Base-by-base conservation (phyloP, 345 rosid species). In the Heritiera fomes region DNA sequence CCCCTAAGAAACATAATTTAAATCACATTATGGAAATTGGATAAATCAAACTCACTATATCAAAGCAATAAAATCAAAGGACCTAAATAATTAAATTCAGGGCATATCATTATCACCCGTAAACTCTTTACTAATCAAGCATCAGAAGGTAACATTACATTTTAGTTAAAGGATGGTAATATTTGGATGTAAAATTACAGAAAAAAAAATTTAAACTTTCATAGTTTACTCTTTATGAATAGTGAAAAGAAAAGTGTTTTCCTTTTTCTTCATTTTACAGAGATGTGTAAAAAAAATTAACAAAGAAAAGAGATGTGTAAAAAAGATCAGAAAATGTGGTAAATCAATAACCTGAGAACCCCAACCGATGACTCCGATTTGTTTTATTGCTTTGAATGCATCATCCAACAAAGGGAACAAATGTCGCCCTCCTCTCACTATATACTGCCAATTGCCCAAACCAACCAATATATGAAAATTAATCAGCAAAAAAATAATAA, bases 291-390 rank as follows among this genome's bases (percentile, higher is more conserved):
- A 63, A 43, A 43, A 49, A 14, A 13, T 12, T 50, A 15, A 34
- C 7, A 32, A 11, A 23, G 28, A 23, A 23, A 23, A 45, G 15
- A 23, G 11, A 69, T 4, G 18, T n/a, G 32, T 2, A 15, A 63
- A 63, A 43, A 43, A 49, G 4, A 46, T 15, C 2, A 70, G 20
- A 13, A 55, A 18, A 41, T 13, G 41, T 18, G 23, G 64, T 30
- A 64, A 68, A 68, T 9, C 18, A 7, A 1, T 47, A 38, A 84
- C 89, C 87, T 88, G 89, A 58, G 90, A 86, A 52, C 87, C 90
- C 89, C 90, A 88, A 23, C 89, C 89, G 73, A 84, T 80, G 17
- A 88, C 87, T 8, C 89, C 90, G 76, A 86, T 88, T 50, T 86
- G 90, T 83, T 86, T 84, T 66, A 88, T 88, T 52, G 86, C 89